phyloP scores from a whole-genome alignment of 192 early-diverging fungal genomes.

The Backusella parvicylindrica region DNA sequence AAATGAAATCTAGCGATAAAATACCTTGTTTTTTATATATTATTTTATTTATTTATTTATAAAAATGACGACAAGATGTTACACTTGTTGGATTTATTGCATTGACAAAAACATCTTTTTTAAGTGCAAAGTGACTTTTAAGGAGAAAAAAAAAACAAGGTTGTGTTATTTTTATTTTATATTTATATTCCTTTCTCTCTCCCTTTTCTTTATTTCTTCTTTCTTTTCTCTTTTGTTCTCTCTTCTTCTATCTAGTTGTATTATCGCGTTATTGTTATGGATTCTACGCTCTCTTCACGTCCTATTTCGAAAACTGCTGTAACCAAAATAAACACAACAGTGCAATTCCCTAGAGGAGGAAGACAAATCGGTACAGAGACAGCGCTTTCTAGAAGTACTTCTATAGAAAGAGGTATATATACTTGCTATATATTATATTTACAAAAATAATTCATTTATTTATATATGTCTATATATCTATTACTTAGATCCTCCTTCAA shows the following conservation, averaged over 20 bases:
- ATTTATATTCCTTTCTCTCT: neutral
- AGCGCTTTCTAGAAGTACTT: neutral
- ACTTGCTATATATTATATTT: neutral
- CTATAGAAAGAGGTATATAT: neutral
- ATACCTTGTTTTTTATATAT: neutral
- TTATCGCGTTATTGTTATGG: neutral
- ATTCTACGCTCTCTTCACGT: neutral
- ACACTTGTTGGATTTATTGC: neutral
- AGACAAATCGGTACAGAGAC: conserved; percentile 8
- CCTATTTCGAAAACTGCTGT: neutral
- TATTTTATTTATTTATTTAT: neutral
- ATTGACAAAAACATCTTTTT: neutral
- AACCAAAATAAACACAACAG: conserved; percentile 4
- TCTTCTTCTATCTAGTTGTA: neutral
- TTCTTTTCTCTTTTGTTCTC: no score
- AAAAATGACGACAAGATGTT: neutral
- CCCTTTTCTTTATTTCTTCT: neutral
- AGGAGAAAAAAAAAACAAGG: neutral
- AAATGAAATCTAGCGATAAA: neutral
- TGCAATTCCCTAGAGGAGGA: conserved; percentile 22
- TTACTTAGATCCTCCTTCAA: conserved; percentile 1
- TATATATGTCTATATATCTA: neutral
- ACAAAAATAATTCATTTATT: neutral
- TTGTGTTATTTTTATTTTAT: neutral
- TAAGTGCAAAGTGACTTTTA: neutral